Percentiles rank a stretch among this genome's conserved stretches.
Conservation (phyloP, 2,329 filamentous ascomycete genomes). For the Fusarium sp. region DNA sequence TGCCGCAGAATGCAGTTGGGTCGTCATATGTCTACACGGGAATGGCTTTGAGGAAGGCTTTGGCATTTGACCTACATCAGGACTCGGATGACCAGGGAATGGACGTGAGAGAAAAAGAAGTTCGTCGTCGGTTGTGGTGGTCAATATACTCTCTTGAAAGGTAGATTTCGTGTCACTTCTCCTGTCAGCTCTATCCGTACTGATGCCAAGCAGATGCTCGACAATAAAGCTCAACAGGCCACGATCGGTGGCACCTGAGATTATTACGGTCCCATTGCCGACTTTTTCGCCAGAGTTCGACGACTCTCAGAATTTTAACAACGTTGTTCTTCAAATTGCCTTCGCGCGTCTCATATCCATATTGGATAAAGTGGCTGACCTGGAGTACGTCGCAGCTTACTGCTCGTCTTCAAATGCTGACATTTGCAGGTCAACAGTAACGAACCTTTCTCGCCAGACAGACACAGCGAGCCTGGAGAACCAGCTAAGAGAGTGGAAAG, state of each 20-base stretch:
- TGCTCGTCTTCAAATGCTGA: background rate
- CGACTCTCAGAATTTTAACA: background rate
- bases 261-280: background rate
- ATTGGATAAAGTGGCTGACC: background rate
- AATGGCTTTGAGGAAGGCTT: background rate
- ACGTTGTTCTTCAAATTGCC: background rate
- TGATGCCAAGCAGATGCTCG: background rate
- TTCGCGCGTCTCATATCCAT: background rate
- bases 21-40: background rate
- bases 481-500: background rate
- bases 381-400: background rate
- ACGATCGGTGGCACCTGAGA: background rate
- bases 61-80: background rate
- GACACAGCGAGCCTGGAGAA: background rate
- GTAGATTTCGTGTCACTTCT: rapidly evolving
- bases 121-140: background rate
- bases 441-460: background rate
- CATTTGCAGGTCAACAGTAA: background rate
- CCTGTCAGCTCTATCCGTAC: rapidly evolving
- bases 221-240: background rate
- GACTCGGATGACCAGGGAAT: background rate
- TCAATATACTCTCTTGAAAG: background rate
- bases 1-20: background rate
- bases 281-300: background rate
- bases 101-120: background rate